Conservation (phyloP, 305 asterid species). For the Fraxinus floribunda region DNA sequence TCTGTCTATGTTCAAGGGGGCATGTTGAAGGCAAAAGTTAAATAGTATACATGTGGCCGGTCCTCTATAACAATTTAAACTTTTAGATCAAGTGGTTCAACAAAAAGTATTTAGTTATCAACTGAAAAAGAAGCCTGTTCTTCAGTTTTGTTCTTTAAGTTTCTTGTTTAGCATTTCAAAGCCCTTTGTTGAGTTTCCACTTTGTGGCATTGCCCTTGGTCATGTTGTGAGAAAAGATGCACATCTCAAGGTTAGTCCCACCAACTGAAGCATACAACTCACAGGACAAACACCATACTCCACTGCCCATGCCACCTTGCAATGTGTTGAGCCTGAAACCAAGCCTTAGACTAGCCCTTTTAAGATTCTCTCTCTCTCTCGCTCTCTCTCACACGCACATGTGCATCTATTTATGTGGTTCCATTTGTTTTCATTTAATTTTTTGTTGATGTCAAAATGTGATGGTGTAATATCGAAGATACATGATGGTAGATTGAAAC, state of each 20-base stretch:
- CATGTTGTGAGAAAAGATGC: neutral
- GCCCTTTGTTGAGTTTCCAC: neutral
- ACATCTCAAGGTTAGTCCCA: neutral
- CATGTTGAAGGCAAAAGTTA: neutral
- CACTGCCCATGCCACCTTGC: neutral
- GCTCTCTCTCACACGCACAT: neutral
- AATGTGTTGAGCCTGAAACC: neutral
- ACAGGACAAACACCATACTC: neutral
- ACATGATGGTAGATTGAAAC: neutral
- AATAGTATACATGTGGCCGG: neutral
- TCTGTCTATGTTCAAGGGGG: neutral
- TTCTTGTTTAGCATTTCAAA: neutral
- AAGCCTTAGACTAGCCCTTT: neutral
- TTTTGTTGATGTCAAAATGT: neutral
- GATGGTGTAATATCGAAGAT: neutral
- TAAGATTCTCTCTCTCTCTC: neutral
- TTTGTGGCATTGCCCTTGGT: neutral
- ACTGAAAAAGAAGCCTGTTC: neutral
- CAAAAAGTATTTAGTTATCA: too few species aligned
- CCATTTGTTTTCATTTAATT: neutral
- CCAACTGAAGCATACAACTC: neutral
- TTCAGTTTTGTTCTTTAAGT: neutral
- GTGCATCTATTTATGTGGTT: neutral
- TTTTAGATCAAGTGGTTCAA: neutral
- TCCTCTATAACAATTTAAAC: neutral